A percentile compares a stretch with the other conserved stretches of the same genome.
These are phyloP conservation scores for Fusarium pseudocircinatum DNA, from an alignment of 2,329 filamentous ascomycete genomes.

Conservation along the genomic window DNA sequence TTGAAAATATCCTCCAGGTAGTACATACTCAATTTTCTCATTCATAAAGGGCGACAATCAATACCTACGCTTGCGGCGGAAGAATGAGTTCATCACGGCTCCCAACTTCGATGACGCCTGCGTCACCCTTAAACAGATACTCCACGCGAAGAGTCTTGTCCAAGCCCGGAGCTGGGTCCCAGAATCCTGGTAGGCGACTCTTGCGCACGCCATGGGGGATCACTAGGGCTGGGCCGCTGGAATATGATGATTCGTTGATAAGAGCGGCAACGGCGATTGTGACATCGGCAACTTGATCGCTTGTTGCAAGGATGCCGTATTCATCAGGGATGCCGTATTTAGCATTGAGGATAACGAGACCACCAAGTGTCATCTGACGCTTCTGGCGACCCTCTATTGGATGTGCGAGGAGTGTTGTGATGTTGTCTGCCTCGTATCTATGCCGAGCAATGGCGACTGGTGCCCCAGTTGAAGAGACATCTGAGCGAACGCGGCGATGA, in stretches of 20 bases:
- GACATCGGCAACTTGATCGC: conserved; percentile 60
- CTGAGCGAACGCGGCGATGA: conserved; percentile 7
- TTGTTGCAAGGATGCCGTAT: conserved; percentile 43
- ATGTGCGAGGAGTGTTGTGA: conserved; percentile 54
- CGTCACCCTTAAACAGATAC: conserved; percentile 54
- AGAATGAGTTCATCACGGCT: conserved; percentile 38
- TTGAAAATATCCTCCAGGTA: background rate
- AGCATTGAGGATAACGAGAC: conserved; percentile 60
- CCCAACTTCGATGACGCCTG: conserved; percentile 33
- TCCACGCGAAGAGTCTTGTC: conserved; percentile 58
- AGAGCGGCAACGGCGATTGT: conserved; percentile 59
- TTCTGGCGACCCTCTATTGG: conserved; percentile 53
- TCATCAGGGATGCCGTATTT: conserved; percentile 56
- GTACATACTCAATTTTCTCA: conserved; percentile 1
- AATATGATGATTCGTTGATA: conserved; percentile 46
- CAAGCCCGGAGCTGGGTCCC: conserved; percentile 58
- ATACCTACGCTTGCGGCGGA: conserved; percentile 26
- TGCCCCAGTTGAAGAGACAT: conserved; percentile 15
- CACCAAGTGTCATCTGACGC: conserved; percentile 47
- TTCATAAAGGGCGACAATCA: background rate
- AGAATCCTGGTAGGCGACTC: conserved; percentile 59
- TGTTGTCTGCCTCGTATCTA: conserved; percentile 57
- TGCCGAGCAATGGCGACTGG: conserved; percentile 46
- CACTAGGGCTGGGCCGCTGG: conserved; percentile 43
- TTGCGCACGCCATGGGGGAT: conserved; percentile 56